Conservation (phyloP, 2,329 filamentous ascomycete species). For the Calycina marina region DNA sequence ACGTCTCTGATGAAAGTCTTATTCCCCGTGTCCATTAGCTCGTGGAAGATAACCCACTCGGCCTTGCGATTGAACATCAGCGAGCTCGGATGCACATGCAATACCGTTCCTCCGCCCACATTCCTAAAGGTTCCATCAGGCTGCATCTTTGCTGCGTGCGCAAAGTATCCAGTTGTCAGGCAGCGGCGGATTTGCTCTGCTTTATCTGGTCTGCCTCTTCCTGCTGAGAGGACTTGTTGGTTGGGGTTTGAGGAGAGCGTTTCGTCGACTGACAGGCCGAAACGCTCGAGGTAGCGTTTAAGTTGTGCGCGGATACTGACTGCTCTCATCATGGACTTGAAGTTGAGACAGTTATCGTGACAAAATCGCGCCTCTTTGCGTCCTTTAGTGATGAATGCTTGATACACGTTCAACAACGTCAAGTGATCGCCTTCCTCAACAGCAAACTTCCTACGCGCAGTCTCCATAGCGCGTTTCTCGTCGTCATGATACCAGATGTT, state of each 20-base stretch:
- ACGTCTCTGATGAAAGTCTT: conserved; percentile 88
- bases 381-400: conserved; percentile 70
- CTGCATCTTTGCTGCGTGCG: conserved; percentile 87
- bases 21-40: conserved; percentile 74
- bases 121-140: conserved; percentile 80
- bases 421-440: conserved; percentile 90
- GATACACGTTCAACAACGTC: conserved; percentile 85
- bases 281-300: conserved; percentile 73
- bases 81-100: conserved; percentile 83
- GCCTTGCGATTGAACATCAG: conserved; percentile 94
- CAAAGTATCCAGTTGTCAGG: conserved; percentile 81
- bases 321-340: conserved; percentile 66
- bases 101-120: conserved; percentile 60
- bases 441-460: conserved; percentile 65
- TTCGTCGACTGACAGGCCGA: conserved; percentile 59
- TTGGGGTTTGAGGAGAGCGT: conserved; percentile 29
- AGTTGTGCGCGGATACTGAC: conserved; percentile 79
- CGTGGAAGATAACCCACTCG: conserved; percentile 92
- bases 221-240: conserved; percentile 22
- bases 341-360: conserved; percentile 74
- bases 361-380: conserved; percentile 79
- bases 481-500: conserved; percentile 71
- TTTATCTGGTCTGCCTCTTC: conserved; percentile 28
- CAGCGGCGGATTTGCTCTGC: conserved; percentile 70
- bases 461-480: conserved; percentile 62